A percentile compares a stretch with the other conserved stretches of the same genome.
phyloP scores from a whole-genome alignment of 2,329 filamentous ascomycete species.

The Tolypocladium tropicale region DNA sequence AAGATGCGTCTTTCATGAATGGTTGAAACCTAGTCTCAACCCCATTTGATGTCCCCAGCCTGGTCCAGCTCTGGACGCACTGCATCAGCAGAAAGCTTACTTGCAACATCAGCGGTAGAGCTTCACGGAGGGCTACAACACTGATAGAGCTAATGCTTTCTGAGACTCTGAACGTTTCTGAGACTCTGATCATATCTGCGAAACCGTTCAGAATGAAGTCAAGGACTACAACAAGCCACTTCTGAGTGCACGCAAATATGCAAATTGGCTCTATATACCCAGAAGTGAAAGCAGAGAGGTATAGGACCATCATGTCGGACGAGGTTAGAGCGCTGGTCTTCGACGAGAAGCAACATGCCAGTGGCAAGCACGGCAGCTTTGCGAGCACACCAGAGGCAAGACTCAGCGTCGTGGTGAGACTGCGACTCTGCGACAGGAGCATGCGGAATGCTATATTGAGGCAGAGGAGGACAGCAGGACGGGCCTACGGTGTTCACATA shows the following conservation, averaged over 20 bases:
- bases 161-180: too few relatives aligned
- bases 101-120: slow-evolving; percentile 15
- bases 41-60: slow-evolving; percentile 22
- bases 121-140: slow-evolving; percentile 15
- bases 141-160: slow-evolving; percentile 12
- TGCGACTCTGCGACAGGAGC: neutral
- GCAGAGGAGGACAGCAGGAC: neutral
- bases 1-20: slow-evolving; percentile 16
- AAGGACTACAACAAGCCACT: slow-evolving; percentile 37
- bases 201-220: slow-evolving; percentile 34
- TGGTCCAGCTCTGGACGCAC: slow-evolving; percentile 21
- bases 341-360: neutral
- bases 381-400: neutral
- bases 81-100: slow-evolving; percentile 17
- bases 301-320: neutral
- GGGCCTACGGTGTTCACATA: neutral
- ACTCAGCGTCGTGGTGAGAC: neutral
- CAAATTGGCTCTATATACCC: slow-evolving; percentile 14
- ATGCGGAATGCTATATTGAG: neutral
- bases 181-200: slow-evolving; percentile 31
- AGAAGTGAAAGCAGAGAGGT: neutral
- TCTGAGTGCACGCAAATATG: slow-evolving; percentile 35
- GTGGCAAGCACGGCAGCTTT: neutral
- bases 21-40: slow-evolving; percentile 23
- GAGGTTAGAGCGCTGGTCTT: neutral